Evolutionary conservation across 2,329 filamentous ascomycete genomes (phyloP).

Genomic region (Neospermospora avenae): DNA sequence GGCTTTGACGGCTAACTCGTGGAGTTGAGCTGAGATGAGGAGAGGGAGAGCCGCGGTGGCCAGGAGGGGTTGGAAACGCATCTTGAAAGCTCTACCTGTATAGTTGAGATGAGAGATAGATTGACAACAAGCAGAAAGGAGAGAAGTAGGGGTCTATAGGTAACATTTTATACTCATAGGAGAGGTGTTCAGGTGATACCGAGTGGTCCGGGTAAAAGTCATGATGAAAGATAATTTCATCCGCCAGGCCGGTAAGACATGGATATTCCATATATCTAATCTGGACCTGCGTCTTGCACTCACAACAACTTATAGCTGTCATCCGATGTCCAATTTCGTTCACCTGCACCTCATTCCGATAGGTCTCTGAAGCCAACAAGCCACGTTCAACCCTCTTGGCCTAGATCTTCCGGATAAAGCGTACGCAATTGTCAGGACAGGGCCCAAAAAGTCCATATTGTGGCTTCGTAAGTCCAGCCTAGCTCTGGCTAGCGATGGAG

Average conservation of each 20-base stretch:
- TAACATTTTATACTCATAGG: not conserved
- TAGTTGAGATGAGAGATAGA: not conserved
- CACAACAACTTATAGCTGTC: conserved; percentile 2
- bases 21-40: conserved; percentile 40
- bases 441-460: conserved; percentile 10
- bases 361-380: not conserved
- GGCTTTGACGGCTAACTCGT: conserved; percentile 52
- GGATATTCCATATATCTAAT: conserved; percentile 4
- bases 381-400: not conserved
- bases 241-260: conserved; percentile 4
- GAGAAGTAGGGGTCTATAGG: not conserved
- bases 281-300: conserved; percentile 12
- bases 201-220: conserved; percentile 1
- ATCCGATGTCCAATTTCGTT: not conserved
- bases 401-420: conserved; percentile 2
- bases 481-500: not conserved
- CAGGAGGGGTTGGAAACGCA: conserved; percentile 19
- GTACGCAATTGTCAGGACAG: not conserved
- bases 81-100: conserved; percentile 10
- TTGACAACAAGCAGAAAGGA: not conserved
- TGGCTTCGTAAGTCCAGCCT: conserved; percentile 20
- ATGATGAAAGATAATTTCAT: conserved; percentile 1
- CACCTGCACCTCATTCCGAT: not conserved
- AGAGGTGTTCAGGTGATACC: not conserved
- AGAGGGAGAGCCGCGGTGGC: conserved; percentile 16